A percentile compares a stretch with the other conserved stretches of the same genome.
Evolutionary conservation across 2,329 filamentous ascomycete species (phyloP).

Genomic region (Rugonectria rugulosa): DNA sequence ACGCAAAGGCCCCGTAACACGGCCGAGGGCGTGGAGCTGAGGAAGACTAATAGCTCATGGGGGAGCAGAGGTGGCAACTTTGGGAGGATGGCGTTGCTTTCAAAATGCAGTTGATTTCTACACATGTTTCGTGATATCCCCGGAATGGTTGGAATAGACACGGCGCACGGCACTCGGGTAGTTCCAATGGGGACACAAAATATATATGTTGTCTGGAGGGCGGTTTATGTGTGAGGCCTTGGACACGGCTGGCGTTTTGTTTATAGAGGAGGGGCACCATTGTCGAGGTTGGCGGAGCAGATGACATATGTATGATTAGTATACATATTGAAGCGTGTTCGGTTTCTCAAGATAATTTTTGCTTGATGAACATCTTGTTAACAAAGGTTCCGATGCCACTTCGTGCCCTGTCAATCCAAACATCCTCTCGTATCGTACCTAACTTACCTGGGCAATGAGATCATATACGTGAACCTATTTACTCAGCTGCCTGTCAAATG

Average conservation of each 20-base stretch:
- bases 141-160: conserved; percentile 25
- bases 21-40: conserved; percentile 36
- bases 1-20: conserved; percentile 41
- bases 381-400: too few relatives aligned
- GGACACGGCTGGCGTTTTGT: conserved; percentile 21
- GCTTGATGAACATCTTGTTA: too few relatives aligned
- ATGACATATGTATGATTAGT: too few relatives aligned
- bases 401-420: too few relatives aligned
- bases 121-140: conserved; percentile 18
- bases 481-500: too few relatives aligned
- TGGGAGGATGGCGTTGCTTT: not conserved
- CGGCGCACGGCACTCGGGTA: conserved; percentile 29
- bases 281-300: not conserved
- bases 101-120: conserved; percentile 6
- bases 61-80: not conserved
- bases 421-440: too few relatives aligned
- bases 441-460: too few relatives aligned
- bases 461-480: too few relatives aligned
- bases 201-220: not conserved
- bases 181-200: conserved; percentile 8
- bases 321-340: too few relatives aligned
- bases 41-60: not conserved
- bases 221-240: conserved; percentile 10
- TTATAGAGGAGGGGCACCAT: conserved; percentile 15
- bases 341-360: too few relatives aligned